These are phyloP conservation scores for Mycena galopus DNA, from an alignment of 768 basidiomycete genomes.

Conservation along the genomic window DNA sequence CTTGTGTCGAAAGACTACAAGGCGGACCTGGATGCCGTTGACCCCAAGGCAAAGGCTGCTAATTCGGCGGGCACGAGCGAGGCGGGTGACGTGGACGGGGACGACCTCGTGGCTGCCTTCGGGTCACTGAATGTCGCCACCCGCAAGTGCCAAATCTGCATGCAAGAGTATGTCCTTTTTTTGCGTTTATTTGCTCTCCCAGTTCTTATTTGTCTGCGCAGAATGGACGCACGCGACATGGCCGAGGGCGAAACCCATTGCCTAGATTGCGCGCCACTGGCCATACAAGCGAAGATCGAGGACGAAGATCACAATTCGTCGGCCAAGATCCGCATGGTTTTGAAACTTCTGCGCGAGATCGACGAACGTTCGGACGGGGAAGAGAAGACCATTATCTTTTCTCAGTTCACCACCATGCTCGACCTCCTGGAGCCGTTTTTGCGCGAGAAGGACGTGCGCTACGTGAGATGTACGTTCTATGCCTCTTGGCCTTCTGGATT, in stretches of 20 bases:
- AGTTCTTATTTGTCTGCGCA: constrained; percentile 39
- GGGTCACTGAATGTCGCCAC: constrained; percentile 72
- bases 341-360: constrained; percentile 78
- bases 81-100: constrained; percentile 66
- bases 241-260: constrained; percentile 65
- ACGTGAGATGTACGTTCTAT: constrained; percentile 83
- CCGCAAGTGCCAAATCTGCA: constrained; percentile 86
- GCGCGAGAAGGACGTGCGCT: constrained; percentile 72
- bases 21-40: constrained; percentile 81
- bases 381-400: constrained; percentile 98
- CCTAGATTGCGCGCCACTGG: constrained; percentile 67
- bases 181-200: neutral
- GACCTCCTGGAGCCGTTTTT: constrained; percentile 91
- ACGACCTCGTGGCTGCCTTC: constrained; percentile 83
- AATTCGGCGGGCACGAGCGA: constrained; percentile 55
- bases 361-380: constrained; percentile 65
- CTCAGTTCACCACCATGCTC: constrained; percentile 91
- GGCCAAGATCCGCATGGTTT: constrained; percentile 88
- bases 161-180: constrained; percentile 64
- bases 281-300: constrained; percentile 59
- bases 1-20: constrained; percentile 84
- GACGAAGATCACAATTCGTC: constrained; percentile 75
- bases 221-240: constrained; percentile 53
- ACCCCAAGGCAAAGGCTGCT: constrained; percentile 63
- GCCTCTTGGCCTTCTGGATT: constrained; percentile 15